Evolutionary conservation across 2,329 filamentous ascomycete genomes (phyloP).

Genomic region (Helotiales sp.): DNA sequence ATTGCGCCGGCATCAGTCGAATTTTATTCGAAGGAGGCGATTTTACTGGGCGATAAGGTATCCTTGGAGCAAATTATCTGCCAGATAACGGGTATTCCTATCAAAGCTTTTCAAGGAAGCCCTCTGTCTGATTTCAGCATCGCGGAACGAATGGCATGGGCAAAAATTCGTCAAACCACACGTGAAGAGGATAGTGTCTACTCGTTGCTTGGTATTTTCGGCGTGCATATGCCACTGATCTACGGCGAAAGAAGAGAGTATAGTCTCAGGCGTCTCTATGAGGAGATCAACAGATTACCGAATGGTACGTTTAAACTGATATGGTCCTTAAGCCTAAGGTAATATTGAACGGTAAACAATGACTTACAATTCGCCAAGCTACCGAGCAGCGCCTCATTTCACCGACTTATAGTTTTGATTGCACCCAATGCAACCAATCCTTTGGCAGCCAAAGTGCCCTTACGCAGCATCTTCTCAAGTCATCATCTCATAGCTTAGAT

Average conservation of each 20-base stretch:
- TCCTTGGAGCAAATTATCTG: conserved; percentile 17
- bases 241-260: background rate
- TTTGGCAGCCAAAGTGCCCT: no score
- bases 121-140: conserved; percentile 17
- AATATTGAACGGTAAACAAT: background rate
- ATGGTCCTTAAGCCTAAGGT: background rate
- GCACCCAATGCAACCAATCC: no score
- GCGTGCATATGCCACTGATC: background rate
- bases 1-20: conserved; percentile 27
- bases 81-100: conserved; percentile 21
- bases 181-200: conserved; percentile 48
- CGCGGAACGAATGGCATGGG: conserved; percentile 46
- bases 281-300: background rate
- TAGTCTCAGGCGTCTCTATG: background rate
- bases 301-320: background rate
- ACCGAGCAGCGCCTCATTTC: background rate
- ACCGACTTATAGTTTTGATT: no score
- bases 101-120: conserved; percentile 15
- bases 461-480: no score
- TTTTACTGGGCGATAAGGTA: conserved; percentile 20
- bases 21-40: conserved; percentile 22
- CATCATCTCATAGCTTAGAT: no score
- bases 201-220: background rate
- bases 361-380: background rate
- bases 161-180: conserved; percentile 43